These are phyloP conservation scores for Quercus variabilis DNA, from an alignment of 306 rosid genomes.

Conservation along the genomic window DNA sequence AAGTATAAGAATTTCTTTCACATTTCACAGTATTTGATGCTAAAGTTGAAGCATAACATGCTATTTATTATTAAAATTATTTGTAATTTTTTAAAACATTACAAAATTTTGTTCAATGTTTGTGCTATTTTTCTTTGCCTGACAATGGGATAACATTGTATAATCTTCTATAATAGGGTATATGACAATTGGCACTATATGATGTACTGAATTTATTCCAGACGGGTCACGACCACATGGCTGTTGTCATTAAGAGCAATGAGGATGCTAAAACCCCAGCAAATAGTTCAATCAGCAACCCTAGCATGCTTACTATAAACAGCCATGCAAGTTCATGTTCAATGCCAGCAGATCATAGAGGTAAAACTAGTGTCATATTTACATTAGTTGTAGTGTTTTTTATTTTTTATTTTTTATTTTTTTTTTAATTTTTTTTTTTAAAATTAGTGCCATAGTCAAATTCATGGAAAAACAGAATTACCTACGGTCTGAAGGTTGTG, in stretches of 20 bases:
- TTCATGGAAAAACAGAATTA: neutral
- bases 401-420: neutral
- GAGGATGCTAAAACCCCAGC: constrained; percentile 18
- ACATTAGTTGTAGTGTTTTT: neutral
- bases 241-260: constrained; percentile 47
- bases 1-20: constrained; percentile 38
- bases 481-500: neutral
- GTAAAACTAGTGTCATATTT: neutral
- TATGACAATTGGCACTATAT: constrained; percentile 60
- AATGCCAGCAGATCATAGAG: neutral
- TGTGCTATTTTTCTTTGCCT: neutral
- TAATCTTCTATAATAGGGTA: constrained; percentile 33
- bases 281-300: constrained; percentile 17
- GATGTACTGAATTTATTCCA: constrained; percentile 62
- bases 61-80: neutral
- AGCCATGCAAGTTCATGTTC: neutral
- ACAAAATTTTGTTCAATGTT: neutral
- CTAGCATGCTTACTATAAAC: neutral
- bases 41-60: neutral
- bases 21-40: constrained; percentile 4
- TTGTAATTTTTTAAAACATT: neutral
- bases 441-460: neutral
- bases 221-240: constrained; percentile 71
- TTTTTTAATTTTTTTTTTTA: neutral
- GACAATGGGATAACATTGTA: neutral